A percentile compares a stretch with the other conserved stretches of the same genome.
Conservation (phyloP, 129 eudicot species). For the Ambrosia trifida region DNA sequence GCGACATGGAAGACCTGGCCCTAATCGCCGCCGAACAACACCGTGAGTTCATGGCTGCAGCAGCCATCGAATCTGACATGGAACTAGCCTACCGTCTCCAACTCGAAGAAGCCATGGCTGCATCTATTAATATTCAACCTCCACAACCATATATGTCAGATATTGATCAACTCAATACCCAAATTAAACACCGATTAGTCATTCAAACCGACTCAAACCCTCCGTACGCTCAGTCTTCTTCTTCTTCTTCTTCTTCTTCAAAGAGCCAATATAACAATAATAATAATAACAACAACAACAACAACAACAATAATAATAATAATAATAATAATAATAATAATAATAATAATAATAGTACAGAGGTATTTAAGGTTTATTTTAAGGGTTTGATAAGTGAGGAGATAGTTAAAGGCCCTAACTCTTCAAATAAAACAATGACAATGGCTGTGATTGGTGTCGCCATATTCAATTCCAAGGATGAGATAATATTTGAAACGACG, state of each 20-base stretch:
- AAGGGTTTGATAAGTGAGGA: conserved; percentile 57
- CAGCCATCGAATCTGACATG: conserved; percentile 46
- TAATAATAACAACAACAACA: too few relatives aligned
- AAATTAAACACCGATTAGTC: conserved; percentile 33
- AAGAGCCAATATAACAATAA: too few relatives aligned
- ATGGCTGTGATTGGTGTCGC: conserved; percentile 8
- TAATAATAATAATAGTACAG: not conserved
- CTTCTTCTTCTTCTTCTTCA: too few relatives aligned
- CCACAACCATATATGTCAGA: conserved; percentile 26
- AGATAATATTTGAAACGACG: conserved; percentile 51
- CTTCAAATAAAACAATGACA: not conserved
- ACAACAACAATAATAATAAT: too few relatives aligned
- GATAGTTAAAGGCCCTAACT: not conserved
- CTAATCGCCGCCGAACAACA: conserved; percentile 46
- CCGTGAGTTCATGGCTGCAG: conserved; percentile 45
- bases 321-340: too few relatives aligned
- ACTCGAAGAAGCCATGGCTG: conserved; percentile 74
- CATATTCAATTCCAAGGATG: conserved; percentile 52
- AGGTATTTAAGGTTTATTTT: conserved; percentile 63
- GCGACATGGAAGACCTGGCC: conserved; percentile 30
- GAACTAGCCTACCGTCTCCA: conserved; percentile 68
- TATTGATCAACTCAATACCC: conserved; percentile 27
- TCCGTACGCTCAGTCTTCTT: too few relatives aligned
- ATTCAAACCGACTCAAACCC: conserved; percentile 25
- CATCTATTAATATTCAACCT: conserved; percentile 55